Evolutionary conservation across 23 red algal genomes (phyloP).

Genomic region (Gracilaria vermiculophylla): DNA sequence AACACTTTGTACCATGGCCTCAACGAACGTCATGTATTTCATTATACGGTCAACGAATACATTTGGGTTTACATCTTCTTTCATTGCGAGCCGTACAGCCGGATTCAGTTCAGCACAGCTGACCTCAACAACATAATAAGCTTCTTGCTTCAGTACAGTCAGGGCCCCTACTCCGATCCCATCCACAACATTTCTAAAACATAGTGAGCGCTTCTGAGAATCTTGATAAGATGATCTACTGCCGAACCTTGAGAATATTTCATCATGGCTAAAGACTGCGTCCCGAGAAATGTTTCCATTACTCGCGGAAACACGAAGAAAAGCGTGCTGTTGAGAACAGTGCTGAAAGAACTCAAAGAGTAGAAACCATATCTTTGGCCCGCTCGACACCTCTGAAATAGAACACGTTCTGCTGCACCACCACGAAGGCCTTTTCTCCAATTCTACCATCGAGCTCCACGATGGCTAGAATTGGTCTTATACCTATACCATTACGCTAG

Average conservation of each 20-base stretch:
- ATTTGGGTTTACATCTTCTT: conserved; percentile 1
- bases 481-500: no score
- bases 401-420: neutral
- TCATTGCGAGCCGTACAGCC: neutral
- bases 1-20: neutral
- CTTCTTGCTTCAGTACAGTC: neutral
- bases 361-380: neutral
- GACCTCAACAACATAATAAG: neutral
- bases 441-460: no score
- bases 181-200: conserved; percentile 7
- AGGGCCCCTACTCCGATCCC: neutral
- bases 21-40: conserved; percentile 14
- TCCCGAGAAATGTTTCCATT: conserved; percentile 1
- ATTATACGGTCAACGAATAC: neutral
- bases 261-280: conserved; percentile 9
- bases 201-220: neutral
- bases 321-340: neutral
- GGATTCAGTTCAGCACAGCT: neutral
- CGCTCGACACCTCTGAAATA: neutral
- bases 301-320: neutral
- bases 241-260: conserved; percentile 14
- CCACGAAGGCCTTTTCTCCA: conserved; percentile 1
- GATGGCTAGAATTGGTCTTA: no score
- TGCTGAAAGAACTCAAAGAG: conserved; percentile 18
- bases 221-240: neutral